These are phyloP conservation scores for Starmerella davenportii DNA, from an alignment of 805 yeast species.

Conservation along the genomic window DNA sequence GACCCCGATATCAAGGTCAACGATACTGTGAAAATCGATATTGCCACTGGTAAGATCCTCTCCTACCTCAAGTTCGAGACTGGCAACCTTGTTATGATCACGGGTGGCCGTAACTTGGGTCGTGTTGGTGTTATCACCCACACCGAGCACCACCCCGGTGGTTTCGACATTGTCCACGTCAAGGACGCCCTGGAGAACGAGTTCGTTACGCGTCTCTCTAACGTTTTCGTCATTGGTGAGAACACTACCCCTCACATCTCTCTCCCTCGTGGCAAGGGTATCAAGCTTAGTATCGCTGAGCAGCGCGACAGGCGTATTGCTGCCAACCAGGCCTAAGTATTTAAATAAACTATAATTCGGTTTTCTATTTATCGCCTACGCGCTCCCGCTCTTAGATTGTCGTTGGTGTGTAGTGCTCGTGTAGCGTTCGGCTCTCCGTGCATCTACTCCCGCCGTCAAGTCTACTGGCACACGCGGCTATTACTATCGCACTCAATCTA, in stretches of 20 bases:
- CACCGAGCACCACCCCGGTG: constrained; percentile 97
- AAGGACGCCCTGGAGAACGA: constrained; percentile 89
- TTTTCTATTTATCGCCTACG: no score
- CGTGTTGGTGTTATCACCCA: constrained; percentile 89
- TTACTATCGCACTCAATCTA: no score
- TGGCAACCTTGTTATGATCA: constrained; percentile 80
- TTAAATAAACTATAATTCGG: constrained; percentile 5
- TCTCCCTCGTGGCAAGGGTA: constrained; percentile 98
- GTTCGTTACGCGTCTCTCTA: constrained; percentile 82
- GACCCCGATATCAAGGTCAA: constrained; percentile 92
- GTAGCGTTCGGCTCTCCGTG: no score
- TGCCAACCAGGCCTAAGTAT: constrained; percentile 27
- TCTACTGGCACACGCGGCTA: no score
- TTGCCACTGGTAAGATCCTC: constrained; percentile 85
- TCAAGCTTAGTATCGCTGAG: constrained; percentile 85
- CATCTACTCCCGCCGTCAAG: no score
- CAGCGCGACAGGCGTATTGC: constrained; percentile 98
- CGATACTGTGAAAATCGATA: constrained; percentile 94
- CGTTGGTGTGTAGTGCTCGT: no score
- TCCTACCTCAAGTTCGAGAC: constrained; percentile 83
- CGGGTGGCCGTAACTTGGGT: constrained; percentile 98
- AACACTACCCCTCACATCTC: constrained; percentile 87
- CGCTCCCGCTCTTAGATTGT: no score
- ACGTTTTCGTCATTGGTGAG: constrained; percentile 92
- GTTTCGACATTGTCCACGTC: constrained; percentile 92